phyloP scores from a whole-genome alignment of 306 rosid species.

The Cicer judaicum region DNA sequence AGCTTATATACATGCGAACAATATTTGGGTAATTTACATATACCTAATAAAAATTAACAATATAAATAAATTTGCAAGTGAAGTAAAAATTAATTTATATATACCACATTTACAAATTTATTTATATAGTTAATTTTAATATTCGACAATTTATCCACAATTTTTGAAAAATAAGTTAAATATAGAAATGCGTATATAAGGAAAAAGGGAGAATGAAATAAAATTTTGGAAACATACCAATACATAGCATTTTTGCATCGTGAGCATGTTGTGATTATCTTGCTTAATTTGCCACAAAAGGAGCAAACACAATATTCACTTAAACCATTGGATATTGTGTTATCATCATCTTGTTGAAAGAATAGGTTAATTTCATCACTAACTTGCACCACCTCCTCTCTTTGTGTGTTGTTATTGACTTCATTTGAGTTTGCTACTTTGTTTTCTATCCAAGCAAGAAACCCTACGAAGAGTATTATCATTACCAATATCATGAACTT shows the following conservation, averaged over 20 bases:
- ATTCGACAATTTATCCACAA: no score
- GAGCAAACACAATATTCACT: constrained; percentile 36
- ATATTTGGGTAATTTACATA: no score
- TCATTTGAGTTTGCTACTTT: constrained; percentile 31
- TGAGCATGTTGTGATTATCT: constrained; percentile 38
- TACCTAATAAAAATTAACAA: no score
- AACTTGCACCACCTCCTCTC: constrained; percentile 14
- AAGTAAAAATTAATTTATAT: no score
- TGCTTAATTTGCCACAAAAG: constrained; percentile 45
- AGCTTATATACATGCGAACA: no score
- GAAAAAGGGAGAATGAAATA: neutral
- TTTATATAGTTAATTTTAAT: no score
- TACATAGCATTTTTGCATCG: constrained; percentile 43
- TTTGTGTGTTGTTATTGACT: neutral
- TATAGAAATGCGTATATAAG: neutral
- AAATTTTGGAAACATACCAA: constrained; percentile 39
- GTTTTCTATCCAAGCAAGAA: constrained; percentile 38
- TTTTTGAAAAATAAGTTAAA: no score
- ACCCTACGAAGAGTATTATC: constrained; percentile 21
- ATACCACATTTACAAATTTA: no score
- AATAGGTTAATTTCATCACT: neutral
- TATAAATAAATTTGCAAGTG: no score
- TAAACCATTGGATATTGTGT: neutral
- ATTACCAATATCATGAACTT: constrained; percentile 30
- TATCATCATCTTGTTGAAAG: constrained; percentile 13